Conservation (phyloP, 345 rosid species). For the Heritiera fomes region DNA sequence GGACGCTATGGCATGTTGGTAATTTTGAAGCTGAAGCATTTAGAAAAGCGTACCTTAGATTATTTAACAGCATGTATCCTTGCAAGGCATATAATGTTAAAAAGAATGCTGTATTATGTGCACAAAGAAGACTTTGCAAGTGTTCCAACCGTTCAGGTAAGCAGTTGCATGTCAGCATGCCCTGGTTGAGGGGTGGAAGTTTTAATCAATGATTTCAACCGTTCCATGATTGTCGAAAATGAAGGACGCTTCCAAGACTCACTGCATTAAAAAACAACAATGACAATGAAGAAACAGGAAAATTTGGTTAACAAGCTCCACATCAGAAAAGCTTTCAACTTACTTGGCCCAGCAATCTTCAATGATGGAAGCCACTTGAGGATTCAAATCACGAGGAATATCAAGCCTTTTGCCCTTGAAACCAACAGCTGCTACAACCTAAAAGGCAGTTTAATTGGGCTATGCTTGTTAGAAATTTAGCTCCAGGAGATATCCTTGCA, state of each 20-base stretch:
- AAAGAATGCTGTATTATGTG: slow-evolving; percentile 71
- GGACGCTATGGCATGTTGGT: background rate
- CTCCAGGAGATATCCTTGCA: slow-evolving; percentile 12
- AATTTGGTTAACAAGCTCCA: background rate
- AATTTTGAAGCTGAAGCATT: background rate
- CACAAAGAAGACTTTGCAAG: slow-evolving; percentile 37
- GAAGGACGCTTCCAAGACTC: slow-evolving; percentile 99
- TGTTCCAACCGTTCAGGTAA: slow-evolving; percentile 32
- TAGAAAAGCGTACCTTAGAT: background rate
- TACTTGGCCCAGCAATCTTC: slow-evolving; percentile 97
- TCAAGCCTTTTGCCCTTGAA: slow-evolving; percentile 90
- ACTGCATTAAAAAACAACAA: slow-evolving; percentile 43
- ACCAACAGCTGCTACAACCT: slow-evolving; percentile 99
- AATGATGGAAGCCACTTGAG: slow-evolving; percentile 75
- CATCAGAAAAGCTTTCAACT: slow-evolving; percentile 27
- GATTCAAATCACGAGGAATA: slow-evolving; percentile 79
- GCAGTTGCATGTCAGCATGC: slow-evolving; percentile 51
- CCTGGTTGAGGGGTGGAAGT: slow-evolving; percentile 56
- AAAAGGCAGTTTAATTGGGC: slow-evolving; percentile 16
- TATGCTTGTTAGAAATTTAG: background rate
- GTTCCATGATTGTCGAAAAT: slow-evolving; percentile 78
- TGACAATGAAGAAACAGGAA: slow-evolving; percentile 8
- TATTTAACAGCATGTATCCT: background rate
- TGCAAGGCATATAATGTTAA: slow-evolving; percentile 11
- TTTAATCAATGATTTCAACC: slow-evolving; percentile 72